These are phyloP conservation scores for Lupinus albus DNA, from an alignment of 306 rosid genomes.

Conservation along the genomic window DNA sequence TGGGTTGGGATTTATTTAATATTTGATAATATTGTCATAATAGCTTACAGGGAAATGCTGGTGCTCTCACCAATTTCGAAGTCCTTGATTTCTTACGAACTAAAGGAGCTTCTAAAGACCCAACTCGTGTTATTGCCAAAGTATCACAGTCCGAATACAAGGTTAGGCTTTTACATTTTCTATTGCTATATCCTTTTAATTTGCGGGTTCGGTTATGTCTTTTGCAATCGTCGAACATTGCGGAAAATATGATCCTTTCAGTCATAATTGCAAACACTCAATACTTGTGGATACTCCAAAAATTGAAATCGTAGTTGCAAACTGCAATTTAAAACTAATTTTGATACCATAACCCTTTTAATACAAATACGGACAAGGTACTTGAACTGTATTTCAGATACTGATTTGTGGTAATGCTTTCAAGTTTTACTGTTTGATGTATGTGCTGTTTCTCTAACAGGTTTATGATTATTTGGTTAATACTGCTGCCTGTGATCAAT, in stretches of 20 bases:
- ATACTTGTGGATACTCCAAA: too few relatives aligned
- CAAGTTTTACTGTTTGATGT: background rate
- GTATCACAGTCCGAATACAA: conserved; percentile 71
- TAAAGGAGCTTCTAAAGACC: conserved; percentile 74
- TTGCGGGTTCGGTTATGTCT: too few relatives aligned
- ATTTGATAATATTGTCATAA: conserved; percentile 36
- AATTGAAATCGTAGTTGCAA: too few relatives aligned
- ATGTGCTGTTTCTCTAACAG: conserved; percentile 41
- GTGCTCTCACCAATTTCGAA: conserved; percentile 72
- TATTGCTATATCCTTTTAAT: background rate
- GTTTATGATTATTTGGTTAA: conserved; percentile 72
- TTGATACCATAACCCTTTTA: too few relatives aligned
- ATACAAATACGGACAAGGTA: too few relatives aligned
- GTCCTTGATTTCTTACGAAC: conserved; percentile 68
- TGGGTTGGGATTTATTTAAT: background rate
- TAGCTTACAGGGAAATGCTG: conserved; percentile 65
- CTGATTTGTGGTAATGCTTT: background rate
- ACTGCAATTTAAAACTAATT: too few relatives aligned
- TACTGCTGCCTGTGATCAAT: conserved; percentile 61
- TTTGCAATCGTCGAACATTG: too few relatives aligned
- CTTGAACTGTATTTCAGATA: too few relatives aligned
- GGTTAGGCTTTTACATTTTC: conserved; percentile 44
- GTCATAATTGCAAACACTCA: too few relatives aligned
- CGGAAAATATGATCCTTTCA: too few relatives aligned
- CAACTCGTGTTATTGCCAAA: conserved; percentile 62